Conservation (phyloP, 306 rosid genomes). For the apple (Malus domestica) region DNA sequence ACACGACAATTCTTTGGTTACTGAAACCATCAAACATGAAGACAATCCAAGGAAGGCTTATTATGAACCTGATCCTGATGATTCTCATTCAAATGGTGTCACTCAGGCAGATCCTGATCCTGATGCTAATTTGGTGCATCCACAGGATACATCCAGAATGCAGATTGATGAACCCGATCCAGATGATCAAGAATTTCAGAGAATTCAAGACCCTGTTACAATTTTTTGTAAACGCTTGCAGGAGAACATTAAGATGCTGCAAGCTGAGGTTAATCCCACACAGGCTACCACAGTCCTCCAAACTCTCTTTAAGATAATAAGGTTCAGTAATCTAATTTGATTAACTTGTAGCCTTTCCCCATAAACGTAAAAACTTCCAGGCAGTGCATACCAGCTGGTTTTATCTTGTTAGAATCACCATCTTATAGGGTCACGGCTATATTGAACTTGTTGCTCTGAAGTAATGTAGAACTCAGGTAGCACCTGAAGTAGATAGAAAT, state of each 20-base stretch:
- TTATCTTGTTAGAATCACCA: background rate
- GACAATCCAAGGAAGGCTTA: conserved; percentile 16
- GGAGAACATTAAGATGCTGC: conserved; percentile 56
- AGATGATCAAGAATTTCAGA: conserved; percentile 72
- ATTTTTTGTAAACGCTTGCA: conserved; percentile 48
- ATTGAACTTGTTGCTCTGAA: background rate
- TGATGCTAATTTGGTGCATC: conserved; percentile 29
- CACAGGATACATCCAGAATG: conserved; percentile 33
- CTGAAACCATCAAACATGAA: conserved; percentile 10
- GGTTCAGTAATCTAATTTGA: conserved; percentile 24
- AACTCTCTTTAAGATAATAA: conserved; percentile 66
- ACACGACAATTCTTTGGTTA: conserved; percentile 15
- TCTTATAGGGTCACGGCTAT: background rate
- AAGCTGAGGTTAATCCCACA: conserved; percentile 46
- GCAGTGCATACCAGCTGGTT: background rate
- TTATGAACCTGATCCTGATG: conserved; percentile 25
- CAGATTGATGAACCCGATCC: conserved; percentile 72
- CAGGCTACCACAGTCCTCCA: conserved; percentile 51
- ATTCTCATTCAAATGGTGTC: conserved; percentile 24
- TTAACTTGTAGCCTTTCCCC: background rate
- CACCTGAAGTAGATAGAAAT: background rate
- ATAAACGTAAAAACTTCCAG: background rate
- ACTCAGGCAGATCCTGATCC: conserved; percentile 45
- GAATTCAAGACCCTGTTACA: conserved; percentile 65
- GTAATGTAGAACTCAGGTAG: background rate